Percentiles rank a stretch among this genome's conserved stretches.
Evolutionary conservation across 139 green algal genomes (phyloP).

Genomic region (Picochlorum sp.): DNA sequence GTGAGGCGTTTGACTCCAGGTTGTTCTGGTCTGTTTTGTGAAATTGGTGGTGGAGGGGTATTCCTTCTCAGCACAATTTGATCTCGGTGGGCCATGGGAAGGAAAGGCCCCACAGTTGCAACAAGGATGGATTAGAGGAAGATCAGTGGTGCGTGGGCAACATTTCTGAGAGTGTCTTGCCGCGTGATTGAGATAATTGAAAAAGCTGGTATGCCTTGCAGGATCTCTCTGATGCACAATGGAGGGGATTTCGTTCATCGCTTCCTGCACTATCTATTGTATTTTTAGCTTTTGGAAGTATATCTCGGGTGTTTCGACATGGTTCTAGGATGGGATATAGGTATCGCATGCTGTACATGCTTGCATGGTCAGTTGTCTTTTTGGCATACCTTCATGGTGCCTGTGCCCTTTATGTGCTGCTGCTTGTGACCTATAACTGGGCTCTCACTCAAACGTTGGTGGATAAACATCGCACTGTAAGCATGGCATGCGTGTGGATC

Average conservation of each 20-base stretch:
- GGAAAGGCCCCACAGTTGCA: constrained; percentile 22
- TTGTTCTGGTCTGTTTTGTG: constrained; percentile 1
- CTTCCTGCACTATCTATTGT: constrained; percentile 35
- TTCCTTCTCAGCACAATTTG: constrained; percentile 14
- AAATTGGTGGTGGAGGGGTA: constrained; percentile 7
- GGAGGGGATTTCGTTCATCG: constrained; percentile 52
- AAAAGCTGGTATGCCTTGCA: background rate
- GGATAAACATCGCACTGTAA: background rate
- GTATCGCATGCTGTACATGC: constrained; percentile 15
- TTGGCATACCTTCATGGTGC: constrained; percentile 41
- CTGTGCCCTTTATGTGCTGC: constrained; percentile 26
- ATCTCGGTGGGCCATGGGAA: constrained; percentile 12
- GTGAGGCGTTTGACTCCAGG: constrained; percentile 4
- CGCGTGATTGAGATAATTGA: constrained; percentile 6
- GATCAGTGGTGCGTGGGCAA: too few species aligned
- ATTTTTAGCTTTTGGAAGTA: constrained; percentile 17
- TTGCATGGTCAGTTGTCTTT: constrained; percentile 11
- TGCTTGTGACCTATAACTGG: constrained; percentile 23
- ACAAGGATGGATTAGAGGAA: constrained; percentile 13
- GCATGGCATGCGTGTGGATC: too few species aligned
- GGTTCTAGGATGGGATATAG: background rate
- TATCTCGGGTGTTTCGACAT: constrained; percentile 24
- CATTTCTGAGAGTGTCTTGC: background rate
- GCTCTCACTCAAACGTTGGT: constrained; percentile 14
- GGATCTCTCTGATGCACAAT: constrained; percentile 76